Evolutionary conservation across 805 yeast genomes (phyloP).

Genomic region (Candida silvatica): DNA sequence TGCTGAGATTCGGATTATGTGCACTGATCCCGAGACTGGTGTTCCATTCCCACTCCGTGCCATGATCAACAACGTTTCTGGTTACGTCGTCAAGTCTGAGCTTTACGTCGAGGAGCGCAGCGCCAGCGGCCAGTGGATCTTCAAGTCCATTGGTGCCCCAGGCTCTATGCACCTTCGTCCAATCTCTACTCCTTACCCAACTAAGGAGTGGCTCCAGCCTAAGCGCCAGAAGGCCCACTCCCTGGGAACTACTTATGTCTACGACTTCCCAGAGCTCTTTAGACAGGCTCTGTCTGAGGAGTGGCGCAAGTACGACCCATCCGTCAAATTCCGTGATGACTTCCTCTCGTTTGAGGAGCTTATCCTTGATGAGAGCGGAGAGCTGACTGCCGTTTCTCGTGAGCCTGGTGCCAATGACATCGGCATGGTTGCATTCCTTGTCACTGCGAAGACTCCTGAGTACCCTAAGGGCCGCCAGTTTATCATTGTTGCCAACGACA

Average conservation of each 20-base stretch:
- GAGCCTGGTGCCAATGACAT: slow-evolving; percentile 94
- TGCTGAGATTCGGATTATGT: slow-evolving; percentile 95
- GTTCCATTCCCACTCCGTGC: slow-evolving; percentile 95
- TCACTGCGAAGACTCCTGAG: slow-evolving; percentile 90
- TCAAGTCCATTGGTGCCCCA: slow-evolving; percentile 89
- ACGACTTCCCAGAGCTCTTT: slow-evolving; percentile 98
- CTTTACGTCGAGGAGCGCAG: slow-evolving; percentile 91
- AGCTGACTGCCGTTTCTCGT: slow-evolving; percentile 79
- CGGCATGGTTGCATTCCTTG: slow-evolving; percentile 97
- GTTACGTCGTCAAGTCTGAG: slow-evolving; percentile 94
- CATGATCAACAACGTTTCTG: slow-evolving; percentile 90
- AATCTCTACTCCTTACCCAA: slow-evolving; percentile 93
- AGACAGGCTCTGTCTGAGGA: slow-evolving; percentile 80
- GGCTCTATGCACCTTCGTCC: slow-evolving; percentile 98
- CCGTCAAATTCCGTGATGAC: slow-evolving; percentile 60
- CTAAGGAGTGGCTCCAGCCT: slow-evolving; percentile 96
- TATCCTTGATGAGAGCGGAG: slow-evolving; percentile 74
- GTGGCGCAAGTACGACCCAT: slow-evolving; percentile 66
- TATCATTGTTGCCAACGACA: slow-evolving; percentile 91
- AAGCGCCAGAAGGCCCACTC: slow-evolving; percentile 97
- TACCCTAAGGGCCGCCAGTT: slow-evolving; percentile 95
- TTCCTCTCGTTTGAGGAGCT: slow-evolving; percentile 74
- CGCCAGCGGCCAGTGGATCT: slow-evolving; percentile 91
- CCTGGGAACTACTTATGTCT: slow-evolving; percentile 96
- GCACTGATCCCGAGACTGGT: slow-evolving; percentile 82